Base-by-base conservation (phyloP, 495 filamentous ascomycete species). In the Aspergillus bridgeri region DNA sequence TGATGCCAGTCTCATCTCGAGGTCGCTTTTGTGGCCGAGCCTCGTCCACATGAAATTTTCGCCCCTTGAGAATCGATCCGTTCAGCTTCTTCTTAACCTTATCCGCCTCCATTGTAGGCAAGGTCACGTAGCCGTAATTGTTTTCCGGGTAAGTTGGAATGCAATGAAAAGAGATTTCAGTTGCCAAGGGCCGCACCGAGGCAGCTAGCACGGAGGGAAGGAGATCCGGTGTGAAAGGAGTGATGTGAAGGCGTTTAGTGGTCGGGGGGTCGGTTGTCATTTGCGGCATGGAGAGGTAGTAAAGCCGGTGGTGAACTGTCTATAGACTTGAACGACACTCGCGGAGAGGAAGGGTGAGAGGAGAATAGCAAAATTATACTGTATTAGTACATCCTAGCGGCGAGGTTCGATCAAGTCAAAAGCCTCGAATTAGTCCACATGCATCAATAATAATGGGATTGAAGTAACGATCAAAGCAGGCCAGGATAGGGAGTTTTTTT, bases 71-170 rank as follows among this genome's bases (percentile, higher is more conserved):
- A 15, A 91, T 86, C 5, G 87, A 82, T 8, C 92, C 93, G 76
- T 96, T 89, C n/a, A 98, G 80, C 68, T 95, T 97, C 79, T 91
- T 92, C 71, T 86, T 89, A 25, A 98, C 75, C 65, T 92, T 95
- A 3, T 92, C 86, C 5, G 92, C 94, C 60, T 94, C 91, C 72
- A 85, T 83, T 2, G 65, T 70, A 0, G 93, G 91, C 20, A 98
- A 70, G 19, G 93, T 89, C 48, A 97, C 72, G 75, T 88, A 98
- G 48, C 92, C 94, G 87, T 90, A 98, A 38, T 80, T 82, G 65
- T 85, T 89, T 56, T 98, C 93, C 15, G 92, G 93, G 59, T 94
- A 96, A 6, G 91, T 91, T 56, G 91, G 77, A 43, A 97, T 71
- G 21, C 71, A 73, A 69, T 98, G 94, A 72, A 86, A 98, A 33